Evolutionary conservation across 164 flowering plant species (phyloP).

Genomic region (Kalanchoe fedtschenkoi): DNA sequence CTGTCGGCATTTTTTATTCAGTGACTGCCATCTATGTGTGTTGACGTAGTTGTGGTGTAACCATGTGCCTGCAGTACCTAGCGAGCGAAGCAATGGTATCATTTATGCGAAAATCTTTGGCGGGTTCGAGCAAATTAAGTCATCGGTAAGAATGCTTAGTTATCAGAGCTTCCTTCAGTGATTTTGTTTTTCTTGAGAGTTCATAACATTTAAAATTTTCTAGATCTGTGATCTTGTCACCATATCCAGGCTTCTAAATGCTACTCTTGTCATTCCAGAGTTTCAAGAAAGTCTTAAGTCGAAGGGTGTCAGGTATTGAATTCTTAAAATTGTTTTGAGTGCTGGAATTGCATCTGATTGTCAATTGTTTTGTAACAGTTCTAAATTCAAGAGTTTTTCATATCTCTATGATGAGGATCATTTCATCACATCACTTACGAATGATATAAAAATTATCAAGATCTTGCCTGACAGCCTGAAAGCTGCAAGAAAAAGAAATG

Average conservation of each 20-base stretch:
- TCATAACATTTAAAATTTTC: slow-evolving; percentile 38
- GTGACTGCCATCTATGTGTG: background rate
- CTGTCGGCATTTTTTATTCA: background rate
- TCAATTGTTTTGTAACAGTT: slow-evolving; percentile 32
- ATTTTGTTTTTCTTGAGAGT: slow-evolving; percentile 13
- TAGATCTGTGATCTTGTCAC: slow-evolving; percentile 96
- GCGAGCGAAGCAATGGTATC: slow-evolving; percentile 58
- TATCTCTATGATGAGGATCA: slow-evolving; percentile 87
- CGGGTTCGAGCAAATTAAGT: slow-evolving; percentile 81
- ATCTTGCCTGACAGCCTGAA: slow-evolving; percentile 60
- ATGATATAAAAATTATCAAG: slow-evolving; percentile 62
- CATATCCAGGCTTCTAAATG: slow-evolving; percentile 91
- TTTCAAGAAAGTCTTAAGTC: slow-evolving; percentile 71
- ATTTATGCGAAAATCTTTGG: slow-evolving; percentile 93
- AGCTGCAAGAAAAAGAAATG: slow-evolving; percentile 52
- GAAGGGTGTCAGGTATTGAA: slow-evolving; percentile 80
- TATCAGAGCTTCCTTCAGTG: slow-evolving; percentile 1
- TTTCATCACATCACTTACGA: slow-evolving; percentile 63
- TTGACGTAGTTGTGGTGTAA: background rate
- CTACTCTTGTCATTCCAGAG: slow-evolving; percentile 95
- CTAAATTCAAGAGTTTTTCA: slow-evolving; percentile 80
- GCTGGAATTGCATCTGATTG: background rate
- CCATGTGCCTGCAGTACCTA: slow-evolving; percentile 41
- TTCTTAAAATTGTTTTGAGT: background rate
- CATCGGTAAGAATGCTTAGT: slow-evolving; percentile 45